Conservation (phyloP, 345 rosid species). For the Laguncularia racemosa region DNA sequence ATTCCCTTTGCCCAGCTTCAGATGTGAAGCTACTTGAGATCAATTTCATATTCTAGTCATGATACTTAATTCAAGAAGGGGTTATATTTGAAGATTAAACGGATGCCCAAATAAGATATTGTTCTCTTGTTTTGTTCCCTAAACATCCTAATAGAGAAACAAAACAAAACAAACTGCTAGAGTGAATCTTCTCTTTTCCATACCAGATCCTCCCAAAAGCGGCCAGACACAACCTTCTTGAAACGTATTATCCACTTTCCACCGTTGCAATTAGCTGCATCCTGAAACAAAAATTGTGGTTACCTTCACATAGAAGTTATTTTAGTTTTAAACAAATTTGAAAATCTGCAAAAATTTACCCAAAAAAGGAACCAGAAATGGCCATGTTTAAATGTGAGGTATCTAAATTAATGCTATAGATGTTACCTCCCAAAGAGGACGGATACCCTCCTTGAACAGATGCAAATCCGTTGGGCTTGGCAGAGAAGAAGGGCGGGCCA, state of each 20-base stretch:
- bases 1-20: too few relatives aligned
- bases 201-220: constrained; percentile 99
- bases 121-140: too few relatives aligned
- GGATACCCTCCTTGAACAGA: constrained; percentile 88
- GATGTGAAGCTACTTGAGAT: too few relatives aligned
- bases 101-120: too few relatives aligned
- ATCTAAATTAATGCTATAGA: constrained; percentile 7
- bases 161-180: not conserved
- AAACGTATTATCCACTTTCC: constrained; percentile 98
- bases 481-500: constrained; percentile 80
- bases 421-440: constrained; percentile 90
- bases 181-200: not conserved
- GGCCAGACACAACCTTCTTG: constrained; percentile 86
- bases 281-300: constrained; percentile 37
- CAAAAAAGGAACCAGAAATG: not conserved
- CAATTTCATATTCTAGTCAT: too few relatives aligned
- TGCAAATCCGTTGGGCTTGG: constrained; percentile 92
- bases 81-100: too few relatives aligned
- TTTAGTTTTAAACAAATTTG: not conserved
- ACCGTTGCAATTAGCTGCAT: constrained; percentile 85
- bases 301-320: too few relatives aligned
- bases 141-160: not conserved
- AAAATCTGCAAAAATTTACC: not conserved
- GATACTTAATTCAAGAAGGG: too few relatives aligned
- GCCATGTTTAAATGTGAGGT: not conserved